These are phyloP conservation scores for Pichia sp. DNA, from an alignment of 1,139 yeast genomes.

Conservation along the genomic window DNA sequence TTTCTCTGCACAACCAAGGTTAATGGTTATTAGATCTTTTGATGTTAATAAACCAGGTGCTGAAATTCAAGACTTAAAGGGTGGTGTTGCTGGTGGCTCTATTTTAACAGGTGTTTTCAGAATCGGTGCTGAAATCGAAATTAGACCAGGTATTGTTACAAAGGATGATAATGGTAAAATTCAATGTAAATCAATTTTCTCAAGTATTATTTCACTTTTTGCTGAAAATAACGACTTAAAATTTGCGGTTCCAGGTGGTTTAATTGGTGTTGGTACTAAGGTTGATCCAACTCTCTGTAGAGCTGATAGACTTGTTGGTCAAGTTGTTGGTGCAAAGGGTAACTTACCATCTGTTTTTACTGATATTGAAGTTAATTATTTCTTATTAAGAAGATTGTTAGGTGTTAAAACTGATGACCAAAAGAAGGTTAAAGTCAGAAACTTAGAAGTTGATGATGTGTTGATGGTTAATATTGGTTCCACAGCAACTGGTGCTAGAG, in stretches of 20 bases:
- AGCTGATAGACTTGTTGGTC: slow-evolving; percentile 98
- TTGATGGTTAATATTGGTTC: slow-evolving; percentile 99
- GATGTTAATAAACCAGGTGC: slow-evolving; percentile 99
- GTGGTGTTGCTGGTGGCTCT: slow-evolving; percentile 99
- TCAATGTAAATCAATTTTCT: slow-evolving; percentile 93
- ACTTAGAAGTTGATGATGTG: slow-evolving; percentile 89
- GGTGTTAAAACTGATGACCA: slow-evolving; percentile 99
- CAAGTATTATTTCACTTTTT: slow-evolving; percentile 86
- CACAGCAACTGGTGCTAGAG: slow-evolving; percentile 99
- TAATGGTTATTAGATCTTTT: slow-evolving; percentile 95
- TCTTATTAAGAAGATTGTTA: slow-evolving; percentile 89
- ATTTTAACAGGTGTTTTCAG: slow-evolving; percentile 94
- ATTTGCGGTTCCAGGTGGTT: slow-evolving; percentile 99
- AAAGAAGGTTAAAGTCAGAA: slow-evolving; percentile 94
- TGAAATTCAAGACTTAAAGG: slow-evolving; percentile 92
- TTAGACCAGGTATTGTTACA: slow-evolving; percentile 97
- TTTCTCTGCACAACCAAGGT: slow-evolving; percentile 85
- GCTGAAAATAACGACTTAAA: slow-evolving; percentile 97
- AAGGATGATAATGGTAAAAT: slow-evolving; percentile 84
- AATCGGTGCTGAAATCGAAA: slow-evolving; percentile 96
- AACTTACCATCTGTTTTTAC: slow-evolving; percentile 93
- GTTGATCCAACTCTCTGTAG: slow-evolving; percentile 98
- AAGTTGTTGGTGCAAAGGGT: slow-evolving; percentile 97
- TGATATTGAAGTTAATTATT: slow-evolving; percentile 95
- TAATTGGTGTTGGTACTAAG: slow-evolving; percentile 98